A percentile compares a stretch with the other conserved stretches of the same genome.
These are phyloP conservation scores for Pseudogymnoascus sp. DNA, from an alignment of 2,329 filamentous ascomycete species.

Conservation along the genomic window DNA sequence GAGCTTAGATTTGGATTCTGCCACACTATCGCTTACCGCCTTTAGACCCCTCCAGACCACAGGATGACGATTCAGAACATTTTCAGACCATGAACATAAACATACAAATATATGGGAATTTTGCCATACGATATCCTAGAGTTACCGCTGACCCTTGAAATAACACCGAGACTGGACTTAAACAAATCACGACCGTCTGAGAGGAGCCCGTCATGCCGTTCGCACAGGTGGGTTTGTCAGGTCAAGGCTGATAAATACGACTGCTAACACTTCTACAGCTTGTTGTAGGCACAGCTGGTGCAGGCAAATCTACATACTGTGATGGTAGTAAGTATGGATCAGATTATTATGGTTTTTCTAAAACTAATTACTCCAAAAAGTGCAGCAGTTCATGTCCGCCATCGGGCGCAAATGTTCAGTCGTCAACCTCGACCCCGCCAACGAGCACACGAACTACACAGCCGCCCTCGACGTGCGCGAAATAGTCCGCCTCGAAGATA, in stretches of 20 bases:
- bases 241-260: background rate
- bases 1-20: slow-evolving; percentile 11
- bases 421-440: slow-evolving; percentile 94
- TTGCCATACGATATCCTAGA: background rate
- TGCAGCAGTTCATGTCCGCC: slow-evolving; percentile 96
- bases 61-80: slow-evolving; percentile 3
- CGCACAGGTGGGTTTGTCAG: slow-evolving; percentile 21
- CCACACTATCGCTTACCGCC: background rate
- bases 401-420: slow-evolving; percentile 92
- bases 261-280: slow-evolving; percentile 47
- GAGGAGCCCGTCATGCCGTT: slow-evolving; percentile 26
- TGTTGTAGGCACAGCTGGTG: slow-evolving; percentile 86
- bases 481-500: slow-evolving; percentile 82
- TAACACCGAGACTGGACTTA: background rate
- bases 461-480: slow-evolving; percentile 86
- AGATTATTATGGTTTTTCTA: background rate
- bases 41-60: slow-evolving; percentile 3
- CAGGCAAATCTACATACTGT: slow-evolving; percentile 96
- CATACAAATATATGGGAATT: background rate
- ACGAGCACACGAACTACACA: slow-evolving; percentile 84
- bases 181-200: background rate
- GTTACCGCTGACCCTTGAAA: background rate
- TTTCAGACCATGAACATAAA: background rate
- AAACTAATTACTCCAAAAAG: slow-evolving; percentile 31
- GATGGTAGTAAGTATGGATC: slow-evolving; percentile 64